Base-by-base conservation (phyloP, 148 eudicot species). In the Vaccinium corymbosum region DNA sequence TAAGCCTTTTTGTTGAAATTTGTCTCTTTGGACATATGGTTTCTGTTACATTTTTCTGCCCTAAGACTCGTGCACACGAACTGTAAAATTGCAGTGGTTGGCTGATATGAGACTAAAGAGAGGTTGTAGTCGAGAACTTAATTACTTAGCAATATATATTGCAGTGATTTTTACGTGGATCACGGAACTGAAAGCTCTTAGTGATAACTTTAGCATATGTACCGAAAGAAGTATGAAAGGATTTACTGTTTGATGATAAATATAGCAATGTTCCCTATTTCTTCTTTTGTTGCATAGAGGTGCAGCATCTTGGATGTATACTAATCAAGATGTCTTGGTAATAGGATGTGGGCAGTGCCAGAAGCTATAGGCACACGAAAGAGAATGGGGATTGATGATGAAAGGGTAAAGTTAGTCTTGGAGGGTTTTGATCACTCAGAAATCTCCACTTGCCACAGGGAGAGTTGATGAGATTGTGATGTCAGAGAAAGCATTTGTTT, bases 281-380 rank as follows among this genome's bases (percentile, higher is more conserved):
- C 48, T 71, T 71, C 27, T 29, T 49, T 57, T 27, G 49, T 76
- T 17, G 7, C 38, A 66, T 66, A 13, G 35, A 25, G 56, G 10
- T 83, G 19, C 9, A 64, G 10, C 53, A 42, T 53, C 38, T 7
- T 38, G 51, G 22, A 17, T 68, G 49, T 3, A n/a, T 82, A 17
- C 52, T 80, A 71, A 79, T 46, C 5, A 35, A 68, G 29, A 16
- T 49, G 35, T 77, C 78, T 71, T 83, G 46, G 57, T 84, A 53
- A 68, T 82, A 95, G 97, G 84, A 66, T 66, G 72, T 94, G 94
- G 93, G 61, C 88, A 29, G 90, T 88, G 64, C 97, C 97, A 76
- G 98, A 94, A 89, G 93, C 93, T 56, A 90, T 89, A 80, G 91
- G 84, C 79, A 80, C 90, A 82, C 80, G 92, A 46, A 87, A 89